phyloP scores from a whole-genome alignment of 306 rosid genomes.

The Acacia confusa region DNA sequence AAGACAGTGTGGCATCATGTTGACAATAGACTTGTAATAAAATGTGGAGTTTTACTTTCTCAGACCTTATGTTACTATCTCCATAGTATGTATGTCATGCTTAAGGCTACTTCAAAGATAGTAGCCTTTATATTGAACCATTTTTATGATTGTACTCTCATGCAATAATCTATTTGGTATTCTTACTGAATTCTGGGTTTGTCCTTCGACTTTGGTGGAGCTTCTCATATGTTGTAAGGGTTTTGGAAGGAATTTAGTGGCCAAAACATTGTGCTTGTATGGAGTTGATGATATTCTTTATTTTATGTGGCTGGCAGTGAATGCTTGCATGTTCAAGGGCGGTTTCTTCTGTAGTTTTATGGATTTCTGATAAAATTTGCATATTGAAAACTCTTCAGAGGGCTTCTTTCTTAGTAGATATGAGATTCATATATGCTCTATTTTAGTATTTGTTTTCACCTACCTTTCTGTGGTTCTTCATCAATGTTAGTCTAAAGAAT shows the following conservation, averaged over 20 bases:
- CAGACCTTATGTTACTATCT: not conserved
- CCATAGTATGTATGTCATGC: not conserved
- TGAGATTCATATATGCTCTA: not conserved
- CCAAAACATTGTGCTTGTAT: not conserved
- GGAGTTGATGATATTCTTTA: not conserved
- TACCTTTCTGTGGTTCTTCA: not conserved
- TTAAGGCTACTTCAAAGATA: not conserved
- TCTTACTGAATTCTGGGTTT: not conserved
- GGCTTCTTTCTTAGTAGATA: not conserved
- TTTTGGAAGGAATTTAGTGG: not conserved
- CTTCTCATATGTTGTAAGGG: slow-evolving; percentile 3
- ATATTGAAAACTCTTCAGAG: not conserved
- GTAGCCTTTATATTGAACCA: not conserved
- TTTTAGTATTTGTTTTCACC: not conserved
- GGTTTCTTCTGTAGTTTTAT: not conserved
- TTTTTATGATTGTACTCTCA: not conserved
- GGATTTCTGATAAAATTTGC: not conserved
- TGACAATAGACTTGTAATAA: slow-evolving; percentile 5
- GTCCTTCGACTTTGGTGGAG: not conserved
- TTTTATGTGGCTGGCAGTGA: not conserved
- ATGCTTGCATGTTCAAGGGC: not conserved
- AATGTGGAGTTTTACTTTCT: slow-evolving; percentile 15
- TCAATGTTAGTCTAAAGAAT: not conserved
- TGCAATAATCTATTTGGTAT: not conserved
- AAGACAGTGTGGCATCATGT: slow-evolving; percentile 16